Conservation (phyloP, 805 yeast species). For the Yamadazyma sp. region DNA sequence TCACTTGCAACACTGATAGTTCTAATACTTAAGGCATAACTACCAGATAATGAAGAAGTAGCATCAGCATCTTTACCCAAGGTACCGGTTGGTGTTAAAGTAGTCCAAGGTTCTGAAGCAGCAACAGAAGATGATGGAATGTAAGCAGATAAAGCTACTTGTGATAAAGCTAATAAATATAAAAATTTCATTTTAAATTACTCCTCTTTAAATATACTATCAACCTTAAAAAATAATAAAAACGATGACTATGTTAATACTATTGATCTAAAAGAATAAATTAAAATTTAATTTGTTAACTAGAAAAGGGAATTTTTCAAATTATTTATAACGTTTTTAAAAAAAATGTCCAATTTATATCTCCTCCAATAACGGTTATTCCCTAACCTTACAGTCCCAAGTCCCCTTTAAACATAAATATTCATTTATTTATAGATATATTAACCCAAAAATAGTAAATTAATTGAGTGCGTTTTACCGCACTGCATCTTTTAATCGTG, state of each 20-base stretch:
- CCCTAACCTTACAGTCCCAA: too few relatives aligned
- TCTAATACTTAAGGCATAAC: slow-evolving; percentile 30
- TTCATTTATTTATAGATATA: too few relatives aligned
- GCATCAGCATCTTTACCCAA: slow-evolving; percentile 20
- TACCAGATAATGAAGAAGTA: slow-evolving; percentile 24
- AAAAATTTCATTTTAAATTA: slow-evolving; percentile 8
- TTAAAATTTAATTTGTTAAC: neutral
- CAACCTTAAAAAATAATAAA: too few relatives aligned
- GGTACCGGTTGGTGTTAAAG: slow-evolving; percentile 29
- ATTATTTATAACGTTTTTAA: too few relatives aligned
- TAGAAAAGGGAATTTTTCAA: neutral
- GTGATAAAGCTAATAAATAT: slow-evolving; percentile 3
- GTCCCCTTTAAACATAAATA: too few relatives aligned
- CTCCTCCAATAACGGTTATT: too few relatives aligned
- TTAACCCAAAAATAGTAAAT: slow-evolving; percentile 11
- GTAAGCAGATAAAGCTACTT: slow-evolving; percentile 11
- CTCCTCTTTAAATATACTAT: neutral
- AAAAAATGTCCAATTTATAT: too few relatives aligned
- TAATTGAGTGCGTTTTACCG: slow-evolving; percentile 7
- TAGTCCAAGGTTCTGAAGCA: slow-evolving; percentile 19
- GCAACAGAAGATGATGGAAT: slow-evolving; percentile 25
- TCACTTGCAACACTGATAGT: slow-evolving; percentile 19
- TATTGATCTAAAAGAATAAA: too few relatives aligned
- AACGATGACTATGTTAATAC: too few relatives aligned
- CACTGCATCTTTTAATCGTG: too few relatives aligned